A percentile compares a stretch with the other conserved stretches of the same genome.
Conservation (phyloP, 208 protist genomes). For the Crithidia mellificae region DNA sequence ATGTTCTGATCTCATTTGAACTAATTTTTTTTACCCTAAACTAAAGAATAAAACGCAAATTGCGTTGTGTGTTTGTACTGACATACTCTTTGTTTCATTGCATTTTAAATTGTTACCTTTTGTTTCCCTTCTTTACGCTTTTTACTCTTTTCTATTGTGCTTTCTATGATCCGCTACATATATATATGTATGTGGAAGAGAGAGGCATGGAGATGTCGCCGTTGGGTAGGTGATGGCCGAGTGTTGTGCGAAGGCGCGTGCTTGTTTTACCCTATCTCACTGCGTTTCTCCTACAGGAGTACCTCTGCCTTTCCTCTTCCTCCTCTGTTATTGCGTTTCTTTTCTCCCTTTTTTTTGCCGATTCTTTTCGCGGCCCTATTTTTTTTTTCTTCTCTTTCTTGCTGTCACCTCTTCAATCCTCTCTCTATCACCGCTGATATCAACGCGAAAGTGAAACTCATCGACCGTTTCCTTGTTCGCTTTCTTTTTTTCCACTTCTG, state of each 20-base stretch:
- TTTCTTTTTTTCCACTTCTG: constrained; percentile 17
- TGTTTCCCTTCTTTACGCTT: constrained; percentile 1
- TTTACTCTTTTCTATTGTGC: background rate
- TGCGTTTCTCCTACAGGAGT: background rate
- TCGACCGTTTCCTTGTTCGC: background rate
- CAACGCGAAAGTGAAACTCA: constrained; percentile 5
- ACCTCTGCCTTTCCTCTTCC: background rate
- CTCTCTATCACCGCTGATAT: background rate
- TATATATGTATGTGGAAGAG: background rate
- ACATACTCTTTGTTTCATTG: constrained; percentile 1
- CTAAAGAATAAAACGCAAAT: background rate
- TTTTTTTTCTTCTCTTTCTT: constrained; percentile 1
- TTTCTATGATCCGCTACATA: too few species aligned
- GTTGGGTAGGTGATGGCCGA: constrained; percentile 1
- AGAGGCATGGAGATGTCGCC: background rate
- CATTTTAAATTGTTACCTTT: background rate
- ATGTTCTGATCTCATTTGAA: constrained; percentile 3
- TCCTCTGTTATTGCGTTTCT: background rate
- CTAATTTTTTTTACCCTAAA: background rate
- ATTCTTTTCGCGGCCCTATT: background rate
- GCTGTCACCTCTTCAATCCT: too few species aligned
- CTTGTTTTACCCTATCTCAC: constrained; percentile 6
- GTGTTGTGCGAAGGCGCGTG: background rate
- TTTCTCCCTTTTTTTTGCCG: background rate
- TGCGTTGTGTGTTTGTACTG: constrained; percentile 2